These are phyloP conservation scores for Neurospora africana DNA, from an alignment of 495 filamentous ascomycete genomes.

Conservation along the genomic window DNA sequence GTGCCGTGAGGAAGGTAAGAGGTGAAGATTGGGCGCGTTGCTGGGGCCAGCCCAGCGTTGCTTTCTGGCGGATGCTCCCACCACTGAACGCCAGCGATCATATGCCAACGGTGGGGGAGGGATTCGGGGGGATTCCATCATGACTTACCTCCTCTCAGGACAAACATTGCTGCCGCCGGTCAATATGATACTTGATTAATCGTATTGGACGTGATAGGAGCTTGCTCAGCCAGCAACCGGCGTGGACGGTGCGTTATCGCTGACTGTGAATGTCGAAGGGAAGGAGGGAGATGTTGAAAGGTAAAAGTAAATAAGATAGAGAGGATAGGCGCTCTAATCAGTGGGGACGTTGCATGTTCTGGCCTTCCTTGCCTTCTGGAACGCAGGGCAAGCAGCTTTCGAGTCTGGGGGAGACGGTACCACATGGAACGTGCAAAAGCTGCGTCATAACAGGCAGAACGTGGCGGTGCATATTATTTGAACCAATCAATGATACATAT, in stretches of 20 bases:
- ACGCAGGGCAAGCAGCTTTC: neutral
- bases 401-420: neutral
- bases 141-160: conserved; percentile 26
- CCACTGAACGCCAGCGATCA: neutral
- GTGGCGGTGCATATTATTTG: conserved; percentile 10
- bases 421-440: conserved; percentile 1
- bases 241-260: neutral
- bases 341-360: neutral
- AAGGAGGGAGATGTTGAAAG: neutral
- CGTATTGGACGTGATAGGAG: neutral
- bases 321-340: neutral
- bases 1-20: neutral
- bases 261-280: neutral
- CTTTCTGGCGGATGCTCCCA: neutral
- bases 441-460: conserved; percentile 23
- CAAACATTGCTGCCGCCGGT: conserved; percentile 18
- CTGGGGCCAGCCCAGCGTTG: neutral
- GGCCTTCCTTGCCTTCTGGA: neutral
- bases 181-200: neutral
- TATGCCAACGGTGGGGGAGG: neutral
- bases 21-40: neutral
- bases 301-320: neutral
- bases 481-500: conserved; percentile 7
- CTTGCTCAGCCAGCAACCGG: neutral
- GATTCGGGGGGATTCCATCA: neutral